Conservation (phyloP, 805 yeast species). For the Saturnispora sekii region DNA sequence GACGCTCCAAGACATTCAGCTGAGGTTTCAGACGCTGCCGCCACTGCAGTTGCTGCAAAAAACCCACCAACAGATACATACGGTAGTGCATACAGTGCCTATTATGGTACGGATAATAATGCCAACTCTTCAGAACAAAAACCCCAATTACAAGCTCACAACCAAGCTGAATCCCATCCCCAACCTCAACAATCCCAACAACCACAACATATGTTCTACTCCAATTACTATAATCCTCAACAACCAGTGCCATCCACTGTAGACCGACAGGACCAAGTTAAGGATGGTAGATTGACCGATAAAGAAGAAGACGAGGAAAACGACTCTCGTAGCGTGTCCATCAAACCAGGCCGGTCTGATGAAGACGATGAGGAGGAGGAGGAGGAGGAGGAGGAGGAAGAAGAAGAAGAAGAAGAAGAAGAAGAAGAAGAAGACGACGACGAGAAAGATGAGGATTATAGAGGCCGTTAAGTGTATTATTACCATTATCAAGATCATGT, state of each 20-base stretch:
- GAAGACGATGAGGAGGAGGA: neutral
- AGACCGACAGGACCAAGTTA: too few relatives aligned
- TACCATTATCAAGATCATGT: neutral
- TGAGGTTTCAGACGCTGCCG: too few relatives aligned
- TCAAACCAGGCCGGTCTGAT: neutral
- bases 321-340: neutral
- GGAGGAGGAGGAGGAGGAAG: conserved; percentile 2
- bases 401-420: neutral
- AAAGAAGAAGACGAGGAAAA: neutral
- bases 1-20: neutral
- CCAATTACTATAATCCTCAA: neutral
- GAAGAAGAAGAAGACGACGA: neutral
- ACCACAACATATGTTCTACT: neutral
- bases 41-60: neutral
- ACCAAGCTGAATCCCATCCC: neutral
- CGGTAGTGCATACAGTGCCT: neutral
- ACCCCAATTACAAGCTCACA: neutral
- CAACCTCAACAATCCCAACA: neutral
- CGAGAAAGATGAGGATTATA: neutral
- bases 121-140: neutral
- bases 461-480: neutral
- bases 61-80: neutral
- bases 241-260: neutral
- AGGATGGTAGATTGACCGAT: too few relatives aligned
- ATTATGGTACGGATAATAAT: neutral